Percentiles rank a stretch among this genome's conserved stretches.
Evolutionary conservation across 345 rosid genomes (phyloP).

Genomic region (Gossypium anomalum): DNA sequence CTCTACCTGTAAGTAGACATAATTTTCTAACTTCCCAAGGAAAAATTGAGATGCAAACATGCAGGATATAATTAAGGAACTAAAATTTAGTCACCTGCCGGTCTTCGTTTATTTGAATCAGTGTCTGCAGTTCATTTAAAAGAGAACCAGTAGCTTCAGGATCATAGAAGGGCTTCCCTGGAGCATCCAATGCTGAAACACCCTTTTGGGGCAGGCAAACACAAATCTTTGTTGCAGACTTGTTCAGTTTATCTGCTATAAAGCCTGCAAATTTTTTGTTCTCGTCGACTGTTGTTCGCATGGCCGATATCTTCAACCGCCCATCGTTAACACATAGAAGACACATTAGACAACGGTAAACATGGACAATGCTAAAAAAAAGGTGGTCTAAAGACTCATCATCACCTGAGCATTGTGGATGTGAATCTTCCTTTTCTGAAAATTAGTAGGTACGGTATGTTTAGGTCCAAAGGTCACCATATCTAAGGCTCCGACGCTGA

Average conservation of each 20-base stretch:
- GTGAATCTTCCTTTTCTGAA: slow-evolving; percentile 63
- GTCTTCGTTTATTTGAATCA: slow-evolving; percentile 51
- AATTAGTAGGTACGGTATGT: slow-evolving; percentile 61
- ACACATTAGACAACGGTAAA: background rate
- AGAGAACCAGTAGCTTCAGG: slow-evolving; percentile 66
- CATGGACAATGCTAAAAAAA: background rate
- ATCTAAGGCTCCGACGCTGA: slow-evolving; percentile 88
- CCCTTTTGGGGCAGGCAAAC: slow-evolving; percentile 80
- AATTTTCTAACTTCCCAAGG: slow-evolving; percentile 8
- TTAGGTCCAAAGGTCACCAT: slow-evolving; percentile 85
- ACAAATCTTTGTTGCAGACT: slow-evolving; percentile 51
- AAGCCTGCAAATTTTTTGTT: slow-evolving; percentile 64
- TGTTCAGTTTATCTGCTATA: slow-evolving; percentile 76
- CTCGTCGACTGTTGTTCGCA: slow-evolving; percentile 79
- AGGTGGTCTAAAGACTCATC: slow-evolving; percentile 4
- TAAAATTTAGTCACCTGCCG: slow-evolving; percentile 43
- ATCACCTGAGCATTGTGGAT: slow-evolving; percentile 83
- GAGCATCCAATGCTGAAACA: slow-evolving; percentile 77
- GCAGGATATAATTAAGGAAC: background rate
- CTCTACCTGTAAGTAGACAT: slow-evolving; percentile 43
- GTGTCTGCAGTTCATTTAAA: slow-evolving; percentile 51
- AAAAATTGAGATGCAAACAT: background rate
- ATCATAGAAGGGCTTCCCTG: slow-evolving; percentile 71
- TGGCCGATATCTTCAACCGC: slow-evolving; percentile 58
- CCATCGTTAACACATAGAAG: slow-evolving; percentile 12